Evolutionary conservation across 139 green algal species (phyloP), one percentile per base, ranked within the genome.

Genomic region (Pleodorina starrii): DNA sequence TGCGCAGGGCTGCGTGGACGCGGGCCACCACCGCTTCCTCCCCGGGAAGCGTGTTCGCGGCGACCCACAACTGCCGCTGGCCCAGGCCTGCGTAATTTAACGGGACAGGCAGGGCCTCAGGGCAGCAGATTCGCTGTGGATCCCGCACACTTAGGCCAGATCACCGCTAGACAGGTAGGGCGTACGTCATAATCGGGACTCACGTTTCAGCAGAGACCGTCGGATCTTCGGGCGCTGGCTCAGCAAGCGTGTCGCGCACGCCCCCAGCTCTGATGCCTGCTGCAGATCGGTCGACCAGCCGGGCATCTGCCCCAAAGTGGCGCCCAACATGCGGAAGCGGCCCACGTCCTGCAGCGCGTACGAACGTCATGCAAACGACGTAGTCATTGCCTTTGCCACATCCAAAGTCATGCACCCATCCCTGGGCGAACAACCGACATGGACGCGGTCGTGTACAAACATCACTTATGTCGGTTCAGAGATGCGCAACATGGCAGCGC

Each of bases 261-360:
- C 87, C 42, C 92, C 92, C 84, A 96, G 80, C 27, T 91, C 90
- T 36, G 91, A 87, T 14, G 92, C 93, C 57, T 96, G 94, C 59
- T 90, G 93, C 35, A 96, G 86, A 72, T 96, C 93, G 38, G 59
- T 87, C 73, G 91, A 95, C 93, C 93, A 96, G 19, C 94, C 94
- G 3, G 94, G 94, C 93, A 96, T 96, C 85, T 96, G 93, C 12
- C 32, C 27, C 73, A 94, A 80, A 11, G 79, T 89, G 11, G 93
- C 93, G 9, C 94, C 94, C 42, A 96, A 89, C 35, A 95, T 90
- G 75, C 94, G 90, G 78, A 96, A 95, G 87, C 92, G 90, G 0
- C 89, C 94, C 25, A 96, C 92, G 54, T 96, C 93, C 92, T 94
- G 63, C n/a, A 59, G 27, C n/a, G n/a, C n/a, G n/a, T n/a, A n/a